Evolutionary conservation across 352 stramenopile species (phyloP).

Genomic region (Phytophthora cactorum): DNA sequence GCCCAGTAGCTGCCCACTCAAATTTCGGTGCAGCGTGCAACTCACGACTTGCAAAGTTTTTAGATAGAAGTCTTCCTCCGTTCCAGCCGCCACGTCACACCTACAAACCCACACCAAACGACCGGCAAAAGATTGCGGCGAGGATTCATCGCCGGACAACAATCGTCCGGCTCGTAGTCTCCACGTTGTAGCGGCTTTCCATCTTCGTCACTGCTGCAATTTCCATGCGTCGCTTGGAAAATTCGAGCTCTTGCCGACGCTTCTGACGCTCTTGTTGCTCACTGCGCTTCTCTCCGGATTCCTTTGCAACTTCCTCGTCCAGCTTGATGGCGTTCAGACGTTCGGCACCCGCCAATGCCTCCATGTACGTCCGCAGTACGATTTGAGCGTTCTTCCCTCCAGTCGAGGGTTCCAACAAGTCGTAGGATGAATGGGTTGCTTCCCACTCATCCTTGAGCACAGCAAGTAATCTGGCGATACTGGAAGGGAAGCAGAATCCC

Average conservation of each 20-base stretch:
- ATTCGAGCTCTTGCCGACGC: conserved; percentile 63
- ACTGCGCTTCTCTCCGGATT: conserved; percentile 1
- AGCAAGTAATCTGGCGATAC: conserved; percentile 40
- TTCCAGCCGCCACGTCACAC: conserved; percentile 19
- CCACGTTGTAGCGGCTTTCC: conserved; percentile 34
- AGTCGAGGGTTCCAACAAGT: conserved; percentile 1
- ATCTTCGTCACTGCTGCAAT: conserved; percentile 33
- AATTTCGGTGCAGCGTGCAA: conserved; percentile 29
- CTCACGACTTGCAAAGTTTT: conserved; percentile 6
- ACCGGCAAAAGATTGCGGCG: conserved; percentile 16
- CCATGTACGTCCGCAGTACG: conserved; percentile 50
- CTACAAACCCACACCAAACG: conserved; percentile 4
- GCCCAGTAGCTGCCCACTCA: conserved; percentile 10
- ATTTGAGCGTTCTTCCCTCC: conserved; percentile 11
- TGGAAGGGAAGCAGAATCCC: conserved; percentile 63
- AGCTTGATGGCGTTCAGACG: conserved; percentile 70
- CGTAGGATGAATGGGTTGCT: conserved; percentile 9
- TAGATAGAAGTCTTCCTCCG: conserved; percentile 2
- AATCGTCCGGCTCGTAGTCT: conserved; percentile 31
- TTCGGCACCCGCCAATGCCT: conserved; percentile 47
- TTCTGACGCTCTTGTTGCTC: conserved; percentile 35
- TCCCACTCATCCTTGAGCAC: conserved; percentile 48
- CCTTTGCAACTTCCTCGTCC: conserved; percentile 23
- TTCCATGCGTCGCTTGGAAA: conserved; percentile 65
- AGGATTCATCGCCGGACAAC: conserved; percentile 16